These are phyloP conservation scores for Polytrichum commune DNA, from an alignment of 225 moss, liverwort and hornwort genomes.

Conservation along the genomic window DNA sequence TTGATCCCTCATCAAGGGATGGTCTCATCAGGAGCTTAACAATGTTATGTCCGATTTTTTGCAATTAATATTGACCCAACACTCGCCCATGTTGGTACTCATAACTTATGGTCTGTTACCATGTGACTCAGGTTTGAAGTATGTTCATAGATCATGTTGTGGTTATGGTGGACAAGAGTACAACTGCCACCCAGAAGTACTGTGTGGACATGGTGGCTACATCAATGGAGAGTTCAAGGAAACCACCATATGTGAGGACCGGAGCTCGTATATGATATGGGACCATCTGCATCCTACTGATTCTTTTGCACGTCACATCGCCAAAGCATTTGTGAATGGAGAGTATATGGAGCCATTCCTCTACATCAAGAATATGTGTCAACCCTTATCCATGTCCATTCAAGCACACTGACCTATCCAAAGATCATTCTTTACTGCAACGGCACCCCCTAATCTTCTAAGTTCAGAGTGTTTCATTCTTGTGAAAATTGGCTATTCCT, in stretches of 20 bases:
- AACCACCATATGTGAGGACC: slow-evolving; percentile 24
- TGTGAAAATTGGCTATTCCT: too few species aligned
- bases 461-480: too few species aligned
- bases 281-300: slow-evolving; percentile 21
- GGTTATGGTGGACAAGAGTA: not conserved
- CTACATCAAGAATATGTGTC: slow-evolving; percentile 7
- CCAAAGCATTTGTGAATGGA: slow-evolving; percentile 33
- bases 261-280: slow-evolving; percentile 35
- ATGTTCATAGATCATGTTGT: slow-evolving; percentile 33
- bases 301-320: slow-evolving; percentile 29
- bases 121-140: slow-evolving; percentile 25
- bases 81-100: not conserved
- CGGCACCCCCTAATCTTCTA: too few species aligned
- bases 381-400: not conserved
- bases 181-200: not conserved
- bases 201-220: not conserved
- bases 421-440: too few species aligned
- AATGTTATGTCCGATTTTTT: not conserved
- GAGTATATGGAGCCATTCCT: slow-evolving; percentile 22
- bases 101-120: not conserved
- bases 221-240: slow-evolving; percentile 2
- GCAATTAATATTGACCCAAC: not conserved
- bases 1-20: not conserved
- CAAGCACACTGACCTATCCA: too few species aligned
- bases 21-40: not conserved